A percentile compares a stretch with the other conserved stretches of the same genome.
Evolutionary conservation across 192 early-diverging fungal genomes (phyloP).

Genomic region (Coemansia furcata): DNA sequence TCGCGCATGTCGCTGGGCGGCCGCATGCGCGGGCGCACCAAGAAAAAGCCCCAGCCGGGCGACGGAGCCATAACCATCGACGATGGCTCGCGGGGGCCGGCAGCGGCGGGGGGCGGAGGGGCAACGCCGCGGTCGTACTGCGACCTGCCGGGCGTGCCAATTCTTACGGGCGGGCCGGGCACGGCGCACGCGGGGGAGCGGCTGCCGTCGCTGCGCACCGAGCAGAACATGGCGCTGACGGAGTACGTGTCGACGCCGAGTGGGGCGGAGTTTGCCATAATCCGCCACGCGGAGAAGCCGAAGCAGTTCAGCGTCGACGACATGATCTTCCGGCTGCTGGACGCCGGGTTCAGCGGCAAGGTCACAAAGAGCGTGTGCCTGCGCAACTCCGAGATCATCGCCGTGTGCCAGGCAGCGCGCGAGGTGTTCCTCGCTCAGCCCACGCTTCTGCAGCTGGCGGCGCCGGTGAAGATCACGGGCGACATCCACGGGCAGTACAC

Average conservation of each 20-base stretch:
- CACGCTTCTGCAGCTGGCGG: slow-evolving; percentile 70
- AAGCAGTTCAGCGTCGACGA: slow-evolving; percentile 80
- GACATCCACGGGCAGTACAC: slow-evolving; percentile 96
- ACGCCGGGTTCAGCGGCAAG: slow-evolving; percentile 71
- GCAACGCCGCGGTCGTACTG: slow-evolving; percentile 45
- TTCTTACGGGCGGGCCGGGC: slow-evolving; percentile 38
- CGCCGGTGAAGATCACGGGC: slow-evolving; percentile 79
- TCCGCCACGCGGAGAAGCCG: slow-evolving; percentile 52
- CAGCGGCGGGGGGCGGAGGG: background rate
- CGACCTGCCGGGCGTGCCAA: slow-evolving; percentile 46
- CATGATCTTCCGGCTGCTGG: slow-evolving; percentile 80
- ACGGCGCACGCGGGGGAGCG: slow-evolving; percentile 21
- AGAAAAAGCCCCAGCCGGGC: slow-evolving; percentile 4
- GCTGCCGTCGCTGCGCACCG: slow-evolving; percentile 25
- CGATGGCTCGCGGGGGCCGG: background rate
- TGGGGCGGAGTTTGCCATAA: slow-evolving; percentile 50
- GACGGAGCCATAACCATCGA: background rate
- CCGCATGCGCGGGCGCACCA: slow-evolving; percentile 29
- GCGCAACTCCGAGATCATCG: slow-evolving; percentile 80
- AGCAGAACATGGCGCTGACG: slow-evolving; percentile 36
- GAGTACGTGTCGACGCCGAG: slow-evolving; percentile 50
- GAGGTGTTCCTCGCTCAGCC: slow-evolving; percentile 91
- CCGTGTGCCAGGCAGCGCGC: slow-evolving; percentile 81
- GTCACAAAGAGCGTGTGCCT: slow-evolving; percentile 78
- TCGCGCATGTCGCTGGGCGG: slow-evolving; percentile 50